These are phyloP conservation scores for Talaromyces sp. DNA, from an alignment of 2,329 filamentous ascomycete species.

Conservation along the genomic window DNA sequence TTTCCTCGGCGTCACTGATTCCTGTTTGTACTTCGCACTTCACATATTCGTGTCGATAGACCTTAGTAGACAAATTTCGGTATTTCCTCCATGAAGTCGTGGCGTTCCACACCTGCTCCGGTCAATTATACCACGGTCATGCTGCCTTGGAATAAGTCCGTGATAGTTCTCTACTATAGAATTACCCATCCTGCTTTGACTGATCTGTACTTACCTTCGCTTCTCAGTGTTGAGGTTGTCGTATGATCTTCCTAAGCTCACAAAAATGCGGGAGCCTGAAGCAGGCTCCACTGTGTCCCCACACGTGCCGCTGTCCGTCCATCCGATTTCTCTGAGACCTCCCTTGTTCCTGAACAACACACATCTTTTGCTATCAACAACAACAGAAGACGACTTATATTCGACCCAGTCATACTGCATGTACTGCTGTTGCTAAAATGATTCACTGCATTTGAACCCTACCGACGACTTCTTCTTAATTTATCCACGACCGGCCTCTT, in stretches of 20 bases:
- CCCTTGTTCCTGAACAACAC: not conserved
- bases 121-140: too few species aligned
- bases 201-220: too few species aligned
- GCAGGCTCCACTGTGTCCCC: not conserved
- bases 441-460: not conserved
- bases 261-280: not conserved
- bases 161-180: too few species aligned
- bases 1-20: not conserved
- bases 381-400: not conserved
- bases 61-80: not conserved
- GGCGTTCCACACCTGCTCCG: not conserved
- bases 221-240: not conserved
- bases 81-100: not conserved
- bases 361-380: not conserved
- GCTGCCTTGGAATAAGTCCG: too few species aligned
- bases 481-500: not conserved
- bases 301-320: not conserved
- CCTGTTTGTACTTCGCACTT: not conserved
- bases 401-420: not conserved
- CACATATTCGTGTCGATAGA: not conserved
- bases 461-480: not conserved
- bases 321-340: not conserved
- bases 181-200: too few species aligned
- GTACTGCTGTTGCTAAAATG: not conserved
- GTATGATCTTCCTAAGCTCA: not conserved